phyloP scores from a whole-genome alignment of 2,329 filamentous ascomycete species.

The Endothia cerciana region DNA sequence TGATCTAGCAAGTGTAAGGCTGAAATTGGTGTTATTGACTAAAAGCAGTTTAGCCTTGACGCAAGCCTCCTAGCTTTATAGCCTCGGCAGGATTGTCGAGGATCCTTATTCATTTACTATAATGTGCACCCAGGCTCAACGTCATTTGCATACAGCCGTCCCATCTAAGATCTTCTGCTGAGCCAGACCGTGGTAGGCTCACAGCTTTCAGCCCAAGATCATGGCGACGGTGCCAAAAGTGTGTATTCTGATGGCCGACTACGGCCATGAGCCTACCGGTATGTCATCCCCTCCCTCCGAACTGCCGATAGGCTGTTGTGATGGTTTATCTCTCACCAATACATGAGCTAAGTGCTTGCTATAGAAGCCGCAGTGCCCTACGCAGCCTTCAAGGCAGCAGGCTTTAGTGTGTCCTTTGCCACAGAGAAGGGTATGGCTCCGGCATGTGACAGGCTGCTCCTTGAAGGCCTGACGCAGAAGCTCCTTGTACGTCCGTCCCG shows the following conservation, averaged over 20 bases:
- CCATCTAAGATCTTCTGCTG: neutral
- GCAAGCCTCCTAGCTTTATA: neutral
- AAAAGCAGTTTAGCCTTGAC: neutral
- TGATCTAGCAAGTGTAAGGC: neutral
- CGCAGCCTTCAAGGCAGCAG: constrained; percentile 49
- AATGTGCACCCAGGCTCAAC: neutral
- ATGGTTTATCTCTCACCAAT: neutral
- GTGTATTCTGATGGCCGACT: constrained; percentile 55
- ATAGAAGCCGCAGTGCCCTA: constrained; percentile 56
- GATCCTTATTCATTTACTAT: neutral
- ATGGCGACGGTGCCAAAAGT: neutral
- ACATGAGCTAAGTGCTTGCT: neutral
- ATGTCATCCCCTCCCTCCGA: constrained; percentile 9
- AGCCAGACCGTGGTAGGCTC: neutral
- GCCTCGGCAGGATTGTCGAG: neutral
- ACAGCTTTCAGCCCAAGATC: neutral
- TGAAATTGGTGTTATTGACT: neutral
- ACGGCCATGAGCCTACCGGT: constrained; percentile 60
- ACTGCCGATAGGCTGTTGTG: no score
- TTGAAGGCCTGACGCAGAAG: constrained; percentile 52
- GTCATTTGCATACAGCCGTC: neutral
- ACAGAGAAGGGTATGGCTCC: constrained; percentile 54
- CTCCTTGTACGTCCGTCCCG: constrained; percentile 45
- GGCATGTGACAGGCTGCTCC: constrained; percentile 53
- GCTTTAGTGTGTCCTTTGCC: constrained; percentile 52